A percentile compares a stretch with the other conserved stretches of the same genome.
Evolutionary conservation across 345 rosid genomes (phyloP).

Genomic region (Physaria fendleri): DNA sequence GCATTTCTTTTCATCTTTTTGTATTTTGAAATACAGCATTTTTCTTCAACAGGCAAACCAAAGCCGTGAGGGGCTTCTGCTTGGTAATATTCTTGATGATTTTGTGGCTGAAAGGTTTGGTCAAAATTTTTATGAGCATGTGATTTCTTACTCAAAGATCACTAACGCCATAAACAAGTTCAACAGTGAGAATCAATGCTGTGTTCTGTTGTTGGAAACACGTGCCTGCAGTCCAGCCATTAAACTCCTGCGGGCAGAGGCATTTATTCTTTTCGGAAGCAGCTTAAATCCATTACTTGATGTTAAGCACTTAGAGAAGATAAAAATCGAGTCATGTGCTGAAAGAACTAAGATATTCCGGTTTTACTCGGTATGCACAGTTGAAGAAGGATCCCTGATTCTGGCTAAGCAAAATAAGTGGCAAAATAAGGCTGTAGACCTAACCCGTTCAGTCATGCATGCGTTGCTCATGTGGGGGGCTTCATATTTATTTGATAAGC

Average conservation of each 20-base stretch:
- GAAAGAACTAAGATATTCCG: constrained; percentile 68
- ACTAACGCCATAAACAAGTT: constrained; percentile 53
- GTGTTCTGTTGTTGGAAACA: constrained; percentile 74
- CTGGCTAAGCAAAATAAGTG: constrained; percentile 54
- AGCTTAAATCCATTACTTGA: constrained; percentile 74
- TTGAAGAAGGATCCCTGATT: constrained; percentile 72
- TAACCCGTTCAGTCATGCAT: constrained; percentile 40
- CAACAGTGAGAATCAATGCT: constrained; percentile 62
- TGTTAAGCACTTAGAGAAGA: constrained; percentile 57
- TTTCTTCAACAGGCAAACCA: constrained; percentile 44
- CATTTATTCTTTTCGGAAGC: constrained; percentile 69
- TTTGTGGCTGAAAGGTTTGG: constrained; percentile 71
- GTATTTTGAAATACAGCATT: constrained; percentile 6
- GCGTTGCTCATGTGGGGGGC: constrained; percentile 85
- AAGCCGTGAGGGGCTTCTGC: constrained; percentile 42
- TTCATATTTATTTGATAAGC: constrained; percentile 48
- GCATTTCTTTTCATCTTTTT: neutral
- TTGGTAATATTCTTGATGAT: constrained; percentile 88
- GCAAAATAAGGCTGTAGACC: constrained; percentile 41
- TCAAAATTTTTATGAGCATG: constrained; percentile 63
- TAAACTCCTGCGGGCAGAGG: constrained; percentile 62
- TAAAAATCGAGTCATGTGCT: constrained; percentile 52
- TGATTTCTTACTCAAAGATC: constrained; percentile 47
- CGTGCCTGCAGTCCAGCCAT: constrained; percentile 71
- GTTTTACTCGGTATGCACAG: constrained; percentile 59